Evolutionary conservation across 208 protist genomes (phyloP), one percentile per base, ranked within the genome.

Genomic region (Crithidia fasciculata): DNA sequence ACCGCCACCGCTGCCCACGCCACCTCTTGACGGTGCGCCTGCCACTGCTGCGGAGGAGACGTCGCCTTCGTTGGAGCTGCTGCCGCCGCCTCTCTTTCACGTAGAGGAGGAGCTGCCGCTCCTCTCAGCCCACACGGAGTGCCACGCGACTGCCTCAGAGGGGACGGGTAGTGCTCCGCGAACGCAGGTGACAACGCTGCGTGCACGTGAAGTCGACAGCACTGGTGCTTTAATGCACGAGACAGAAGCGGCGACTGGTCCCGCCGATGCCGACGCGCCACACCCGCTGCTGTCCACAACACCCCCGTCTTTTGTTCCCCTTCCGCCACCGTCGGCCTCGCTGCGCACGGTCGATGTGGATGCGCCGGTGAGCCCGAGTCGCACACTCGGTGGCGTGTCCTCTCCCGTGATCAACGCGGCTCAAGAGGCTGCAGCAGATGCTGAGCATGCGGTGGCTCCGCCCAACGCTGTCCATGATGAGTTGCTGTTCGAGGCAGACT

Each of bases 71-170:
- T 49, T 8, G 45, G 45, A 49, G 9, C 0, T 49, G 45, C 45
- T 13, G 12, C 45, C 45, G 12, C 45, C 45, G 45, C 45, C 7
- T 49, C 45, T 49, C 2, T 49, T 93, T 7, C 37, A 66, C 3
- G 86, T 91, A 43, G 86, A 89, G 70, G 91, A 93, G 72, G 90
- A 95, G 53, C 37, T 88, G 16, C 90, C 93, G 41, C 85, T 86
- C 12, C 43, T 89, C 19, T 49, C 45, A 0, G 12, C 45, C 45
- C 45, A 49, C 45, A 2, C 12, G 9, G 7, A 8, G 28, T 28
- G 28, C 28, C 28, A 0, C 1, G 28, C 28, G 28, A 28, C 0
- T 28, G 28, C 28, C 28, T 28, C 28, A 28, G 28, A 28, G 28
- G 28, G 1, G 28, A 28, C 28, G 28, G 28, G 28, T 1, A 28